These are phyloP conservation scores for Backusella tuberculispora DNA, from an alignment of 192 early-diverging fungal species.

Conservation along the genomic window DNA sequence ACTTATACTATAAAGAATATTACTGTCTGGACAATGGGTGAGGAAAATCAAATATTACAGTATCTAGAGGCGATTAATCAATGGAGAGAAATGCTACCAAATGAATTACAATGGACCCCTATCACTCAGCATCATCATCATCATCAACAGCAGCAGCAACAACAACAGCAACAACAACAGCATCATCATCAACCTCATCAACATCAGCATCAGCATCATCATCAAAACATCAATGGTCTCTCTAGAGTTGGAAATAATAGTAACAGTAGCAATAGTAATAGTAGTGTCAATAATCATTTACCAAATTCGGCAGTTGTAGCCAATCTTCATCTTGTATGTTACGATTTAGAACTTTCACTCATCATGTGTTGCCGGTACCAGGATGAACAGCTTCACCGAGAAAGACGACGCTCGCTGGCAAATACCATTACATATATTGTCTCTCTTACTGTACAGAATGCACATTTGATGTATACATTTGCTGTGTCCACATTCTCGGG, in stretches of 20 bases:
- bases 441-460: conserved; percentile 17
- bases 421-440: conserved; percentile 40
- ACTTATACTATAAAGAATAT: conserved; percentile 15
- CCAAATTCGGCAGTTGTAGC: conserved; percentile 29
- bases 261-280: background rate
- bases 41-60: conserved; percentile 28
- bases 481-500: conserved; percentile 22
- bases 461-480: conserved; percentile 27
- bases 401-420: conserved; percentile 29
- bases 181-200: background rate
- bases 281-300: background rate
- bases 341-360: conserved; percentile 36
- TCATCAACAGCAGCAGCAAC: background rate
- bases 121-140: conserved; percentile 6
- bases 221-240: conserved; percentile 10
- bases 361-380: conserved; percentile 33
- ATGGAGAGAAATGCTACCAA: conserved; percentile 30
- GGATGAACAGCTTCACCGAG: conserved; percentile 24
- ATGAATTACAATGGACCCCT: conserved; percentile 26
- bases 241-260: background rate
- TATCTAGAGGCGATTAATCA: conserved; percentile 29
- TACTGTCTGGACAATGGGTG: conserved; percentile 22
- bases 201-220: background rate
- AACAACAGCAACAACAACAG: background rate
- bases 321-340: conserved; percentile 37